Conservation (phyloP, 2,329 filamentous ascomycete species). For the Aspergillus vadensis region DNA sequence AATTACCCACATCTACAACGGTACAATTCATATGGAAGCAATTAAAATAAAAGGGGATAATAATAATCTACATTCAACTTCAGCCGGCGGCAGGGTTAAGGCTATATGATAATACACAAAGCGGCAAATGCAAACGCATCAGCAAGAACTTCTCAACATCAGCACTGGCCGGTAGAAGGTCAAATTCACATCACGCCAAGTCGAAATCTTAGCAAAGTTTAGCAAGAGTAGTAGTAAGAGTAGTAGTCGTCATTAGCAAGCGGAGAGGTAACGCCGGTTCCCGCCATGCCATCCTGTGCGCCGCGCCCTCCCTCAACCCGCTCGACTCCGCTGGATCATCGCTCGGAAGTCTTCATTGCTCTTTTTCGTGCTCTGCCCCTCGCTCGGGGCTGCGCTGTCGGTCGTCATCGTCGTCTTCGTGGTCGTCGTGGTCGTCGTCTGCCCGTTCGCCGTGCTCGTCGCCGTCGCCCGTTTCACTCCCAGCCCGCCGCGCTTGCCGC, state of each 20-base stretch:
- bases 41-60: not conserved
- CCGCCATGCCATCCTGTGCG: conserved; percentile 32
- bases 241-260: conserved; percentile 9
- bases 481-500: conserved; percentile 52
- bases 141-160: conserved; percentile 3
- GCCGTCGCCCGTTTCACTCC: conserved; percentile 47
- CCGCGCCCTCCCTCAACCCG: conserved; percentile 26
- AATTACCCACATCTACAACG: too few species aligned
- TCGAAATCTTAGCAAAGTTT: not conserved
- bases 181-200: not conserved
- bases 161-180: conserved; percentile 2
- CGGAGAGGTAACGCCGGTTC: conserved; percentile 29
- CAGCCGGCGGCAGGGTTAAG: not conserved
- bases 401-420: conserved; percentile 32
- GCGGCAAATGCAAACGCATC: not conserved
- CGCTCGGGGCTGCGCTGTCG: conserved; percentile 19
- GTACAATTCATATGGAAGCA: too few species aligned
- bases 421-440: conserved; percentile 25
- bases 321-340: conserved; percentile 51
- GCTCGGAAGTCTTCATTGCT: conserved; percentile 61
- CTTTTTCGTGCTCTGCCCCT: conserved; percentile 44
- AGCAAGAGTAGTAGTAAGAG: conserved; percentile 9
- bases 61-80: conserved; percentile 10
- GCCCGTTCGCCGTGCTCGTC: conserved; percentile 23
- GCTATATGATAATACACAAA: conserved; percentile 8